Conservation (phyloP, 352 stramenopile genomes). For the Blastocystis sp. region DNA sequence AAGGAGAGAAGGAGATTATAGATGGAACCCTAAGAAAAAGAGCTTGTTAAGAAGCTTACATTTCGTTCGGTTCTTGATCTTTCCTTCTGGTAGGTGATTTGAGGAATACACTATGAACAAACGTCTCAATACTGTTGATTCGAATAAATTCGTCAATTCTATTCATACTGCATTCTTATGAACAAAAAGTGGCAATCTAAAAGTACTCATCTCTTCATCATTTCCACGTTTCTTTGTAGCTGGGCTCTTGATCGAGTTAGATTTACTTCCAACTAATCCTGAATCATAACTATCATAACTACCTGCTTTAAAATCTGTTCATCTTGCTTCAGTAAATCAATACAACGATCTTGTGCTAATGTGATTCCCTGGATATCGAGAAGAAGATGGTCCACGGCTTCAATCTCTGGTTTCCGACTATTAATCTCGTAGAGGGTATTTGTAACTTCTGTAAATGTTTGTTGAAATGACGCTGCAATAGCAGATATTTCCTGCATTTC, state of each 20-base stretch:
- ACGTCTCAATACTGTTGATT: conserved; percentile 8
- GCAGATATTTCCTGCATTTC: not conserved
- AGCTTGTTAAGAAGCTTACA: not conserved
- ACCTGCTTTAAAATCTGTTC: conserved; percentile 11
- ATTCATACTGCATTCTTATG: not conserved
- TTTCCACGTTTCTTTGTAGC: not conserved
- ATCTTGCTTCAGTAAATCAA: conserved; percentile 26
- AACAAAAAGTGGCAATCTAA: conserved; percentile 1
- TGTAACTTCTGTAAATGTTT: not conserved
- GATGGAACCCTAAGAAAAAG: not conserved
- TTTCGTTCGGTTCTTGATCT: not conserved
- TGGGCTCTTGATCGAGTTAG: not conserved
- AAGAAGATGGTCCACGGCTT: not conserved
- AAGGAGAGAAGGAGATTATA: not conserved
- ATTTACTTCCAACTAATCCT: conserved; percentile 44
- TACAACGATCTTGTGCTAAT: not conserved
- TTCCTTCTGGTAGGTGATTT: too few species aligned
- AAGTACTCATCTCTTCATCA: not conserved
- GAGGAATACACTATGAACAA: not conserved
- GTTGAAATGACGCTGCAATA: not conserved
- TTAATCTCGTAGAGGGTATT: not conserved
- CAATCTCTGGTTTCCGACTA: not conserved
- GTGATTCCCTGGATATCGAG: not conserved
- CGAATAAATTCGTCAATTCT: not conserved
- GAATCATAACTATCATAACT: not conserved